phyloP scores from a whole-genome alignment of 495 filamentous ascomycete genomes.

The Aspergillus sclerotiicarbonarius region DNA sequence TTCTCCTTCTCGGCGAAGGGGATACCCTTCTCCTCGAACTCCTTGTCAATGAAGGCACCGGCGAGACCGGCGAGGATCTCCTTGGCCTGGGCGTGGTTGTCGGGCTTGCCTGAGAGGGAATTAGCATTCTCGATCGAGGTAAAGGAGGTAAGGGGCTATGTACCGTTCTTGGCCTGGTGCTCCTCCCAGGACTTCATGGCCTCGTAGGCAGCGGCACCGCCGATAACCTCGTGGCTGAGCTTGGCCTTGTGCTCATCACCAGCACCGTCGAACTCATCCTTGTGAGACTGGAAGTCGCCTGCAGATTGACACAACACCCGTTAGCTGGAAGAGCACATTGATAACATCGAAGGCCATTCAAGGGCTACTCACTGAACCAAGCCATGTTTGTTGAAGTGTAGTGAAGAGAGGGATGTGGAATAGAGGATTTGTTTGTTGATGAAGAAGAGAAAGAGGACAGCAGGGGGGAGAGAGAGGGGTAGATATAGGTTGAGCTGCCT shows the following conservation, averaged over 20 bases:
- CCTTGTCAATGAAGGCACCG: constrained; percentile 68
- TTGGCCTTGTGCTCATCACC: constrained; percentile 51
- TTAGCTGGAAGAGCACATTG: not conserved
- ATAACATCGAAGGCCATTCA: not conserved
- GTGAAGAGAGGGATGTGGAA: not conserved
- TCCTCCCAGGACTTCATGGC: constrained; percentile 73
- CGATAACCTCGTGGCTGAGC: constrained; percentile 65
- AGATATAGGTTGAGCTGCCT: constrained; percentile 1
- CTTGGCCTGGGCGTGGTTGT: constrained; percentile 67
- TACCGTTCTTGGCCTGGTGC: constrained; percentile 60
- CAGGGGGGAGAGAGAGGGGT: not conserved
- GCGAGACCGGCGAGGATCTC: constrained; percentile 67
- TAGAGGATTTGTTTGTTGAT: constrained; percentile 1
- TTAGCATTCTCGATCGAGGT: not conserved
- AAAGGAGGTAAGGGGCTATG: not conserved
- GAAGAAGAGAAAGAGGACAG: not conserved
- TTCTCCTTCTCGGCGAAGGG: constrained; percentile 66
- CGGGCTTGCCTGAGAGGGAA: constrained; percentile 52
- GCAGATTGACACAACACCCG: not conserved
- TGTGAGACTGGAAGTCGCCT: too few relatives aligned
- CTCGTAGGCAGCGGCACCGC: constrained; percentile 69
- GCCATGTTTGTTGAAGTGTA: constrained; percentile 15
- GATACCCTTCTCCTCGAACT: constrained; percentile 70
- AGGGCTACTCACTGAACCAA: constrained; percentile 18
- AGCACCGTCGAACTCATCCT: too few relatives aligned